Evolutionary conservation across 2,329 filamentous ascomycete genomes (phyloP).

Genomic region (Dactylellina cionopaga): DNA sequence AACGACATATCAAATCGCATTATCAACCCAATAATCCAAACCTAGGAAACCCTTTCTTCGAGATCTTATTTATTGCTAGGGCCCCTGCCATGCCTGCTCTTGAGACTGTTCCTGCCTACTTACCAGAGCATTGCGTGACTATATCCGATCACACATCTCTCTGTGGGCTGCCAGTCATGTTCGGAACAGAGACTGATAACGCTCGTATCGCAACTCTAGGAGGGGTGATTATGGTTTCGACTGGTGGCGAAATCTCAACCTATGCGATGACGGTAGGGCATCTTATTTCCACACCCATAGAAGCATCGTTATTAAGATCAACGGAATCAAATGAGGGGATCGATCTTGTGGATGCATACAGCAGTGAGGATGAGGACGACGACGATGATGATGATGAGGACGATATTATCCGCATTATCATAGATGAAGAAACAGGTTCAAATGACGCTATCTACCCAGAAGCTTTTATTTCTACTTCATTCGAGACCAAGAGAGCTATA

Average conservation of each 20-base stretch:
- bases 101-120: neutral
- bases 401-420: neutral
- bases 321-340: no score
- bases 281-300: constrained; percentile 34
- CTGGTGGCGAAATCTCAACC: constrained; percentile 1
- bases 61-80: neutral
- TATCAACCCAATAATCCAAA: constrained; percentile 30
- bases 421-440: neutral
- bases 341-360: neutral
- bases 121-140: neutral
- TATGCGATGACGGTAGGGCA: constrained; percentile 6
- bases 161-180: neutral
- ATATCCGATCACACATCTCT: neutral
- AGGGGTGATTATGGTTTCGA: constrained; percentile 10
- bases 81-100: neutral
- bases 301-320: no score
- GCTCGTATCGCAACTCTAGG: constrained; percentile 20
- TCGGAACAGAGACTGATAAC: neutral
- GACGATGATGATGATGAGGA: neutral
- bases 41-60: neutral
- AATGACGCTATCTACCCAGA: neutral
- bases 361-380: neutral
- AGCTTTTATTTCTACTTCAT: no score
- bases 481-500: neutral
- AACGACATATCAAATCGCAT: constrained; percentile 26